Base-by-base conservation (phyloP, 345 rosid species). In the Erodium maritimum region DNA sequence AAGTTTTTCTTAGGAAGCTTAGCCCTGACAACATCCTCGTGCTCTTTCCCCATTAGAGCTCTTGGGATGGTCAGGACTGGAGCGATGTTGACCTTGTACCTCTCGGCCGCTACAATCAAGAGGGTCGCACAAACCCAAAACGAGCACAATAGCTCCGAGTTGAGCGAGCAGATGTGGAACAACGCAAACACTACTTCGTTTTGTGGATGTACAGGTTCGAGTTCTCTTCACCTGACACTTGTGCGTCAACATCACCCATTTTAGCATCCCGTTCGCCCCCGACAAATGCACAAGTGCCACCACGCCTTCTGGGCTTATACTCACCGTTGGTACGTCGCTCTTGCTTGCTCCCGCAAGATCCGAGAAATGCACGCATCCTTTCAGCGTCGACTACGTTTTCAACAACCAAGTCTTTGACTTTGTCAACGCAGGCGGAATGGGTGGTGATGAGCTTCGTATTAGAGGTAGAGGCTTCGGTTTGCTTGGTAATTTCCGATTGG, bases 241-340 rank as follows among this genome's bases (percentile, higher is more conserved):
- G 75, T 93, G 99, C 0, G 90, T 93, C 23, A 93, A 56, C 96
- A 93, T 87, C 56, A 93, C 99, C 2, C 99, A 96, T 65, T 93
- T 93, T 0, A 96, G 99, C 5, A 93, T 34, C 7, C 96, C 99
- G 0, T 95, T 93, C 1, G 99, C 89, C 0, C 99, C 99, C 1
- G 99, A 93, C 3, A 96, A 93, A 58, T 85, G 89, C 0, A 91
- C 96, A 0, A 93, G 80, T 5, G 95, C 96, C 61, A 87, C 90
- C 4, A 85, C 90, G 37, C 89, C 94, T 21, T 93, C 80, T 0
- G 91, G 65, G 1, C 59, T 58, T 55, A 93, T 74, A 9, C 77
- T 61, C 8, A 71, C 82, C 0, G 56, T 33, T 0, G 81, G 80
- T 2, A 75, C 56, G 0, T 76, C 68, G 10, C 80, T 64, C 8